Evolutionary conservation across 768 basidiomycete genomes (phyloP), one percentile per base, ranked within the genome.

Genomic region (Russula lepida): DNA sequence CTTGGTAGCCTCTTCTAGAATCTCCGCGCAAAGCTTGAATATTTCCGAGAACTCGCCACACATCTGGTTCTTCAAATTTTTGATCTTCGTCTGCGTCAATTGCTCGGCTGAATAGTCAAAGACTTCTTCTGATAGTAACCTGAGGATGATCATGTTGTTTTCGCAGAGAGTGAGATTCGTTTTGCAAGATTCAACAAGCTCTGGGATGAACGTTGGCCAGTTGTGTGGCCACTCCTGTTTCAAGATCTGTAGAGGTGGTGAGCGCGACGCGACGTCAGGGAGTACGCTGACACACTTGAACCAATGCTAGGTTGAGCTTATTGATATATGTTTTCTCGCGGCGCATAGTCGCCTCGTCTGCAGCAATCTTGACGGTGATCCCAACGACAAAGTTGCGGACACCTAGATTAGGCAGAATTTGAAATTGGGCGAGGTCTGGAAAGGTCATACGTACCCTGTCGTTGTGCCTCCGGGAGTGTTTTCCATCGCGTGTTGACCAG

Each of bases 201-300:
- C 95, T 12, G 90, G 85, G 69, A 98, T 97, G 78, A 98, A 98
- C 23, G 83, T 90, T 33, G 95, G 95, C 97, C 97, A 99, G 70
- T 97, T 94, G 72, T 97, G 92, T 27, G 95, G 95, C 97, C 97
- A 99, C 73, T 98, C 97, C 78, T 98, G 97, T 75, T 98, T 99
- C 66, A 99, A 78, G 63, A 99, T 97, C 94, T 99, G 69, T 21
- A 30, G 13, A 44, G 44, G 51, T 15, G 7, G 54, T 46, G 32
- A 62, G 53, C 28, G 44, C 44, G 46, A 59, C 30, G 56, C 44
- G 30, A 48, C 25, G 27, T 32, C 25, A 63, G 35, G 57, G 17
- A 37, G 43, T 50, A 35, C 50, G 27, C 6, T 9, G 48, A 67
- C 81, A 61, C 60, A 92, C 94, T 78, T 95, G 92, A 57, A 99